Conservation (phyloP, 345 rosid genomes). For the Rhodamnia rubescens region DNA sequence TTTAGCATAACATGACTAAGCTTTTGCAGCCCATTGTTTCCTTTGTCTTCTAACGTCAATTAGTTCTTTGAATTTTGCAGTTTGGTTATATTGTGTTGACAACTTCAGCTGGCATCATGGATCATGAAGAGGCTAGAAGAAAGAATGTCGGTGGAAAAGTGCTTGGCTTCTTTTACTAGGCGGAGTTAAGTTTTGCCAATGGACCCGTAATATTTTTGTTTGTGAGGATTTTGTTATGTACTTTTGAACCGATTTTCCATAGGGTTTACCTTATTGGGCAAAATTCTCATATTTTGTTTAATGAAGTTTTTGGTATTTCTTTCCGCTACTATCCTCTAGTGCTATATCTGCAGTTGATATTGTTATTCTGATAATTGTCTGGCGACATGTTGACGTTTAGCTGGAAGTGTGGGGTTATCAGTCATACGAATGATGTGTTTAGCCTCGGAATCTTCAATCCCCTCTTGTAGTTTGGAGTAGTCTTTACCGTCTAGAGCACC, state of each 20-base stretch:
- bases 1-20: not conserved
- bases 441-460: not conserved
- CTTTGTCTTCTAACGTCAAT: not conserved
- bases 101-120: conserved; percentile 21
- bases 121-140: conserved; percentile 16
- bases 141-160: conserved; percentile 9
- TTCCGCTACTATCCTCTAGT: not conserved
- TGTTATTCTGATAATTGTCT: not conserved
- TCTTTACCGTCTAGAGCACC: not conserved
- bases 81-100: conserved; percentile 17
- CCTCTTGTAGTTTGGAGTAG: not conserved
- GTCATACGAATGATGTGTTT: not conserved
- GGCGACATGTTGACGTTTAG: not conserved
- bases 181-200: not conserved
- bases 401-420: not conserved
- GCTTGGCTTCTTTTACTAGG: conserved; percentile 13
- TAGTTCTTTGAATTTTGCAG: not conserved
- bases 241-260: not conserved
- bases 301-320: not conserved
- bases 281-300: not conserved
- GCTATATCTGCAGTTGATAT: not conserved
- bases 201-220: not conserved
- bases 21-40: not conserved
- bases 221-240: not conserved
- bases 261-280: not conserved